Evolutionary conservation across 164 flowering plant genomes (phyloP).

Genomic region (Kingdonia uniflora): DNA sequence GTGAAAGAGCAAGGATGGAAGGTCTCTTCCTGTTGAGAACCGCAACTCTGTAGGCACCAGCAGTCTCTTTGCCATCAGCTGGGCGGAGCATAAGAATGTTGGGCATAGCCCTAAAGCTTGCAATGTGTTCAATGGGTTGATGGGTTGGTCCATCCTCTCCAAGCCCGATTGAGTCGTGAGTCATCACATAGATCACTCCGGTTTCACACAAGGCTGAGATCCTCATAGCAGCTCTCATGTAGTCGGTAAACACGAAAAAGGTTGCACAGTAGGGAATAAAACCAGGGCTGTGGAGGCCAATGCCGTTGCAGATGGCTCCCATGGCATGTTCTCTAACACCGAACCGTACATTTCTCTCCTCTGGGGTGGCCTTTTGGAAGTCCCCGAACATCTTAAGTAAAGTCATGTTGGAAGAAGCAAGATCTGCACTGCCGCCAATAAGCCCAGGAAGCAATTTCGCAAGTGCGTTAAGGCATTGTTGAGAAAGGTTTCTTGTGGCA

Average conservation of each 20-base stretch:
- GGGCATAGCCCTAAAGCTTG: constrained; percentile 99
- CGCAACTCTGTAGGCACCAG: constrained; percentile 91
- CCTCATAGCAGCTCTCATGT: constrained; percentile 96
- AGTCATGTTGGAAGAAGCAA: constrained; percentile 98
- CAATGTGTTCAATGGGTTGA: constrained; percentile 96
- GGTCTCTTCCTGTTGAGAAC: constrained; percentile 74
- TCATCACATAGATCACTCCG: constrained; percentile 92
- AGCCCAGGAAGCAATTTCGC: constrained; percentile 81
- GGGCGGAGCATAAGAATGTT: constrained; percentile 93
- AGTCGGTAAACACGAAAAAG: constrained; percentile 97
- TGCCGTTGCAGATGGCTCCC: constrained; percentile 98
- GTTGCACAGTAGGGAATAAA: constrained; percentile 94
- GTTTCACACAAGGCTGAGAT: constrained; percentile 79
- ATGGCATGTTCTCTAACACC: constrained; percentile 95
- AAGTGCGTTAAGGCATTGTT: constrained; percentile 72
- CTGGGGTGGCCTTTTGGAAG: constrained; percentile 92
- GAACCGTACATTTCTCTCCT: constrained; percentile 77
- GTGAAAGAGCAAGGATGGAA: constrained; percentile 82
- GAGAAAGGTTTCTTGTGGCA: constrained; percentile 92
- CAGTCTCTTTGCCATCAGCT: constrained; percentile 96
- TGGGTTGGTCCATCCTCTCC: constrained; percentile 99
- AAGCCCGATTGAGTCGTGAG: constrained; percentile 96
- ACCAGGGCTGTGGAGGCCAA: constrained; percentile 86
- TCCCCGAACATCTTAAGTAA: constrained; percentile 80
- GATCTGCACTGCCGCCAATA: constrained; percentile 97